Percentiles rank a stretch among this genome's conserved stretches.
phyloP scores from a whole-genome alignment of 352 stramenopile genomes.

The Phytophthora fragariae region DNA sequence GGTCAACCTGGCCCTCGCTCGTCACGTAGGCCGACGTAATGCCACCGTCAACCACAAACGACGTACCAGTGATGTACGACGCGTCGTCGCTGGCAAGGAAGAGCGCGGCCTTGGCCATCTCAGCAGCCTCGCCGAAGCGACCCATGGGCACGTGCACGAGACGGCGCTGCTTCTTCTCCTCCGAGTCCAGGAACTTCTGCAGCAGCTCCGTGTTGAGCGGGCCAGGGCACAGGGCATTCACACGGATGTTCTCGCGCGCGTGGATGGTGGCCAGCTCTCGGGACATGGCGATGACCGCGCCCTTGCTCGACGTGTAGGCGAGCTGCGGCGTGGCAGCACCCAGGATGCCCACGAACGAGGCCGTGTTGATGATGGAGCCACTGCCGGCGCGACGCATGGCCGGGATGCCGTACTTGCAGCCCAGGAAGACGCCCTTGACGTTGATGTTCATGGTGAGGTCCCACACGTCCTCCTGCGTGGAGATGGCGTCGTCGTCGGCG shows the following conservation, averaged over 20 bases:
- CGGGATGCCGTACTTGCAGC: constrained; percentile 89
- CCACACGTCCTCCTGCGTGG: constrained; percentile 83
- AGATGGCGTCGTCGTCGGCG: constrained; percentile 79
- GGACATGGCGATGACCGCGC: constrained; percentile 89
- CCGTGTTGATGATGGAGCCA: constrained; percentile 90
- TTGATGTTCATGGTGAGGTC: constrained; percentile 91
- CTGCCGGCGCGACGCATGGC: constrained; percentile 80
- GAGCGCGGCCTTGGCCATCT: constrained; percentile 89
- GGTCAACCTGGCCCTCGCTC: constrained; percentile 79
- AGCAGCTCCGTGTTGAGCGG: constrained; percentile 88
- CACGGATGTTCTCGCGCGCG: constrained; percentile 88
- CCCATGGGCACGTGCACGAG: constrained; percentile 91
- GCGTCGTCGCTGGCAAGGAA: constrained; percentile 88
- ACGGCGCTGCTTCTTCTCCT: constrained; percentile 87
- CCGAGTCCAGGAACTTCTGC: constrained; percentile 87
- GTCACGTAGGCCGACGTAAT: constrained; percentile 90
- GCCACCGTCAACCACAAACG: constrained; percentile 89
- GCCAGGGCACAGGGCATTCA: constrained; percentile 88
- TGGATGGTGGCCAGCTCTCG: constrained; percentile 87
- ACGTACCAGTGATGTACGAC: constrained; percentile 89
- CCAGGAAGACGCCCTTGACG: constrained; percentile 91
- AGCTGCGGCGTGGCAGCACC: constrained; percentile 86
- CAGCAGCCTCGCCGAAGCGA: constrained; percentile 83
- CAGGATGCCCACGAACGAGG: constrained; percentile 85
- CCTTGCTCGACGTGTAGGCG: constrained; percentile 90